Evolutionary conservation across 352 stramenopile genomes (phyloP).

Genomic region (Thraustotheca clavata): DNA sequence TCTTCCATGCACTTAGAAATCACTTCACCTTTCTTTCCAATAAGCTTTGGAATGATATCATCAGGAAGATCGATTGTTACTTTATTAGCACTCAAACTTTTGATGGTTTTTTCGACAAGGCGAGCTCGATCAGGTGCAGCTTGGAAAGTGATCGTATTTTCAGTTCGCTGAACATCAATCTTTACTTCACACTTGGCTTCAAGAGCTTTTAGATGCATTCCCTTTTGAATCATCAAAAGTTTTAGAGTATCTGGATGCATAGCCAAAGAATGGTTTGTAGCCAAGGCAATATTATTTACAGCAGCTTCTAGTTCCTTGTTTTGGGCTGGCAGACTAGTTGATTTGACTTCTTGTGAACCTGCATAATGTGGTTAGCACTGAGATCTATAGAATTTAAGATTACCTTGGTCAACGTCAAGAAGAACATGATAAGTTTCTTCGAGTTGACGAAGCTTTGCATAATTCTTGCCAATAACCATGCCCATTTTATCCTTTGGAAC

Average conservation of each 20-base stretch:
- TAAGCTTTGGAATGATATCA: constrained; percentile 73
- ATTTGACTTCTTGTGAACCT: constrained; percentile 33
- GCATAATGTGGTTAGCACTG: background rate
- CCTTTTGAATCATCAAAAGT: constrained; percentile 65
- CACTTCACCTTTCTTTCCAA: constrained; percentile 77
- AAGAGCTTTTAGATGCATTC: constrained; percentile 59
- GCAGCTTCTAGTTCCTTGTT: constrained; percentile 30
- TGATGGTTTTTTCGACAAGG: constrained; percentile 43
- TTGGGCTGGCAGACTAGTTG: constrained; percentile 46
- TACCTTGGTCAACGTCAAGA: constrained; percentile 52
- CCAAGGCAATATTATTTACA: constrained; percentile 64
- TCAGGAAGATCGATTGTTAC: constrained; percentile 51
- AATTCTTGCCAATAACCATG: constrained; percentile 56
- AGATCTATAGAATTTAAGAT: background rate
- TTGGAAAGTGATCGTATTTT: constrained; percentile 51
- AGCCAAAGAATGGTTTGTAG: constrained; percentile 52
- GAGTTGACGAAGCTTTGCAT: constrained; percentile 43
- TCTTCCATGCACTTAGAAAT: constrained; percentile 81
- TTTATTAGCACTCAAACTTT: constrained; percentile 43
- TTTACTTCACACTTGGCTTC: constrained; percentile 48
- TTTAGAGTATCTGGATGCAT: constrained; percentile 71
- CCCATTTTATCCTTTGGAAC: constrained; percentile 58
- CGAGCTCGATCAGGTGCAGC: constrained; percentile 44
- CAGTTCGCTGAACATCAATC: constrained; percentile 56
- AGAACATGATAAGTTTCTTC: constrained; percentile 49